phyloP scores from a whole-genome alignment of 2,329 filamentous ascomycete species.

The Ophiostoma angusticollis region DNA sequence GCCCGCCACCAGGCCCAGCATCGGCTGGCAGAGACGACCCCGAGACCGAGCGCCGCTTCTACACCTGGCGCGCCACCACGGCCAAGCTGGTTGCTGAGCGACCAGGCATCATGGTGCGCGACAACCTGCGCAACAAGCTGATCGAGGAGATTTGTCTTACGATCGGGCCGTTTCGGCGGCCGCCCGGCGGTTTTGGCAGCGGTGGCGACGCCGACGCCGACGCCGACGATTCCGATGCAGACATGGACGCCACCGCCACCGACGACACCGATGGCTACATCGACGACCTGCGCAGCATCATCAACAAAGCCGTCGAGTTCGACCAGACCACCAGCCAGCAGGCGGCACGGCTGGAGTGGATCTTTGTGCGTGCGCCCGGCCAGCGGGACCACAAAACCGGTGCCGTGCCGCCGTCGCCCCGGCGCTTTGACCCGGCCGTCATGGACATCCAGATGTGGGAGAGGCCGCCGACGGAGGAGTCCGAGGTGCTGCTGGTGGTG shows the following conservation, averaged over 20 bases:
- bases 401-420: background rate
- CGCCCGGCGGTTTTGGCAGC: background rate
- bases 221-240: background rate
- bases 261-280: constrained; percentile 4
- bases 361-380: constrained; percentile 2
- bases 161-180: constrained; percentile 3
- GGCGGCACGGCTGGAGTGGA: constrained; percentile 6
- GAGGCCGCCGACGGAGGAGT: background rate
- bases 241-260: background rate
- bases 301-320: constrained; percentile 9
- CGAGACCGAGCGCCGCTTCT: constrained; percentile 9
- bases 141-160: constrained; percentile 3
- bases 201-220: background rate
- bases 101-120: background rate
- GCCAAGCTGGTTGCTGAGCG: constrained; percentile 5
- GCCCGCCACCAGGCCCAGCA: background rate
- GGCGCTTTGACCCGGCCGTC: background rate
- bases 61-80: constrained; percentile 8
- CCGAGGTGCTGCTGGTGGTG: constrained; percentile 3
- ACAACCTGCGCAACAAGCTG: constrained; percentile 3
- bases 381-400: background rate
- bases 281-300: constrained; percentile 3
- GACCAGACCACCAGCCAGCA: constrained; percentile 9
- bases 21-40: background rate
- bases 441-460: constrained; percentile 5